These are phyloP conservation scores for Dipteronia sinensis DNA, from an alignment of 345 rosid genomes.

Conservation along the genomic window DNA sequence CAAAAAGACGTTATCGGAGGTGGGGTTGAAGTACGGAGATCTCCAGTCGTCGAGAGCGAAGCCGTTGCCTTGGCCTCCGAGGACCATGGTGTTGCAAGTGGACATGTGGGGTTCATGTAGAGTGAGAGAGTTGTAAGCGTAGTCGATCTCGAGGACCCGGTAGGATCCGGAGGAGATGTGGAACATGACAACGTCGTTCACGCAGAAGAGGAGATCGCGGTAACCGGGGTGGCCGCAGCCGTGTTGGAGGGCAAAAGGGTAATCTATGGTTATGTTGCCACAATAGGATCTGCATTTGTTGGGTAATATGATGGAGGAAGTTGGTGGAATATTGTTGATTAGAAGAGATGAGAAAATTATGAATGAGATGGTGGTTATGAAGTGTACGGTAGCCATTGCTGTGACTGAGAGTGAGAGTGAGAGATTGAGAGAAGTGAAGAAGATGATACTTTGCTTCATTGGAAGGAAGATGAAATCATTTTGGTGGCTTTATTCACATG, in stretches of 20 bases:
- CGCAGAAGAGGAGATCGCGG: constrained; percentile 79
- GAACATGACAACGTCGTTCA: constrained; percentile 81
- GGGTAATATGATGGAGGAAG: constrained; percentile 17
- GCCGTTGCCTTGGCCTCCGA: constrained; percentile 82
- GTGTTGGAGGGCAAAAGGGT: constrained; percentile 65
- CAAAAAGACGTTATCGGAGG: constrained; percentile 81
- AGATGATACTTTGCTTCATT: constrained; percentile 48
- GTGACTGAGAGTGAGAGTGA: neutral
- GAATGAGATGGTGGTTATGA: constrained; percentile 10
- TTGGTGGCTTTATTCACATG: constrained; percentile 32
- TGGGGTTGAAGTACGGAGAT: constrained; percentile 65
- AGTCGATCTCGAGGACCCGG: constrained; percentile 77
- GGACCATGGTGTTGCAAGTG: constrained; percentile 62
- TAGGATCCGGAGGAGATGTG: constrained; percentile 86
- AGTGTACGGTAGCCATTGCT: constrained; percentile 25
- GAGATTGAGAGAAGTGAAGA: neutral
- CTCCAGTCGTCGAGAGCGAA: constrained; percentile 82
- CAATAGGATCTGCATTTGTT: constrained; percentile 71
- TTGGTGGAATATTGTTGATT: neutral
- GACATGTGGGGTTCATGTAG: constrained; percentile 89
- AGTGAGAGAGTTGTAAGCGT: constrained; percentile 72
- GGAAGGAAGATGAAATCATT: constrained; percentile 11
- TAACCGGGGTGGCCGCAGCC: constrained; percentile 97
- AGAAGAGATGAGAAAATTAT: constrained; percentile 16
- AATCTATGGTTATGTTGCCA: constrained; percentile 79